Evolutionary conservation across 371 early-diverging fungal species (phyloP).

Genomic region (Batkoa obscura): DNA sequence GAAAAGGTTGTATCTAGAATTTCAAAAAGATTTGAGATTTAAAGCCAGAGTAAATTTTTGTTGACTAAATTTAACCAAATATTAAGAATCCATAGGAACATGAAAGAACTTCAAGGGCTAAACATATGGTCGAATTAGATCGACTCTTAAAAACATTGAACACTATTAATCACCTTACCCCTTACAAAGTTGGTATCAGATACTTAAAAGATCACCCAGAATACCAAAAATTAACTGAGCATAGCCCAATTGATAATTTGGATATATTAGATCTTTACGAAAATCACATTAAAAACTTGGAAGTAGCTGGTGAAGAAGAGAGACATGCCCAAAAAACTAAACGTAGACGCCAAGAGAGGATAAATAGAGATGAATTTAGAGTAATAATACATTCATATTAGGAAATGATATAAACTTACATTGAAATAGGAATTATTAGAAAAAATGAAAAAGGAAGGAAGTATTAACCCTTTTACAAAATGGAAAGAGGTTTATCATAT

Average conservation of each 20-base stretch:
- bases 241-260: constrained; percentile 50
- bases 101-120: constrained; percentile 32
- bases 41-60: constrained; percentile 19
- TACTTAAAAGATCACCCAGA: constrained; percentile 24
- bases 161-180: constrained; percentile 38
- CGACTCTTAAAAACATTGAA: constrained; percentile 30
- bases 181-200: constrained; percentile 43
- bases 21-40: constrained; percentile 12
- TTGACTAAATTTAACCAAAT: not conserved
- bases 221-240: constrained; percentile 25
- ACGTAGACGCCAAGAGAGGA: constrained; percentile 37
- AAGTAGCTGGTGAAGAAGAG: constrained; percentile 29
- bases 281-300: constrained; percentile 43
- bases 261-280: constrained; percentile 68
- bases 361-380: constrained; percentile 40
- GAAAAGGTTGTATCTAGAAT: constrained; percentile 11
- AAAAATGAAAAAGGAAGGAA: constrained; percentile 16
- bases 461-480: not conserved
- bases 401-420: constrained; percentile 33
- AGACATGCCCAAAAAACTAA: constrained; percentile 15
- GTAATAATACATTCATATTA: constrained; percentile 26
- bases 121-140: constrained; percentile 38
- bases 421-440: constrained; percentile 36
- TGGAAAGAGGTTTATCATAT: constrained; percentile 74
- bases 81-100: constrained; percentile 21